Conservation (phyloP, 768 basidiomycete genomes). For the Chalciporus piperatus region DNA sequence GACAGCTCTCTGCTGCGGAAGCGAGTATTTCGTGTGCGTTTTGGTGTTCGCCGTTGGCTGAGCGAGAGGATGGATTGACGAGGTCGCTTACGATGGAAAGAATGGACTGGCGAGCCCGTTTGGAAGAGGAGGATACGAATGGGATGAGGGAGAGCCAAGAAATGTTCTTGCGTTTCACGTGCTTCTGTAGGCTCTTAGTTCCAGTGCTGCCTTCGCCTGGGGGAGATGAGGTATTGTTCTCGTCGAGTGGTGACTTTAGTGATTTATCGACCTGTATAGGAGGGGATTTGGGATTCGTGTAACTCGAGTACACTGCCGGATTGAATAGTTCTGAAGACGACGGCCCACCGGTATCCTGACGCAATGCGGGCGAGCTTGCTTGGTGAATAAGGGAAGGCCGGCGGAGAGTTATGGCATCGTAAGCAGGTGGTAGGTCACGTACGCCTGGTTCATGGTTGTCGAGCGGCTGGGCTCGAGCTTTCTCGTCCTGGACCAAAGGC, state of each 20-base stretch:
- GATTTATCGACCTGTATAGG: neutral
- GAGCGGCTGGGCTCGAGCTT: neutral
- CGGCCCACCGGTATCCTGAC: neutral
- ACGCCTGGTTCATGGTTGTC: neutral
- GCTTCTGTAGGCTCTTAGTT: neutral
- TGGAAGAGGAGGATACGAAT: constrained; percentile 30
- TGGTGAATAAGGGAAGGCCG: neutral
- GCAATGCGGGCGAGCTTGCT: neutral
- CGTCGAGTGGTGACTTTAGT: neutral
- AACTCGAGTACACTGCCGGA: neutral
- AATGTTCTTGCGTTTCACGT: constrained; percentile 4
- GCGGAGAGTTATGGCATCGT: constrained; percentile 6
- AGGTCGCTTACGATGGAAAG: constrained; percentile 53
- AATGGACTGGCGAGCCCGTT: constrained; percentile 51
- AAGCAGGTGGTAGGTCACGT: constrained; percentile 15
- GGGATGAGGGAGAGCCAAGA: constrained; percentile 32
- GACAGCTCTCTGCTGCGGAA: constrained; percentile 60
- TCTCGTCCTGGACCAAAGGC: neutral
- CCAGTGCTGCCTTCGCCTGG: neutral
- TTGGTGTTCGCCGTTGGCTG: neutral
- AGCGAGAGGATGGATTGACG: constrained; percentile 24
- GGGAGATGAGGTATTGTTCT: neutral
- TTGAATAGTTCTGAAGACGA: neutral
- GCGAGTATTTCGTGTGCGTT: constrained; percentile 44
- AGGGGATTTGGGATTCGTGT: neutral